Base-by-base conservation (phyloP, 2,329 filamentous ascomycete genomes). In the Talaromyces amestolkiae region DNA sequence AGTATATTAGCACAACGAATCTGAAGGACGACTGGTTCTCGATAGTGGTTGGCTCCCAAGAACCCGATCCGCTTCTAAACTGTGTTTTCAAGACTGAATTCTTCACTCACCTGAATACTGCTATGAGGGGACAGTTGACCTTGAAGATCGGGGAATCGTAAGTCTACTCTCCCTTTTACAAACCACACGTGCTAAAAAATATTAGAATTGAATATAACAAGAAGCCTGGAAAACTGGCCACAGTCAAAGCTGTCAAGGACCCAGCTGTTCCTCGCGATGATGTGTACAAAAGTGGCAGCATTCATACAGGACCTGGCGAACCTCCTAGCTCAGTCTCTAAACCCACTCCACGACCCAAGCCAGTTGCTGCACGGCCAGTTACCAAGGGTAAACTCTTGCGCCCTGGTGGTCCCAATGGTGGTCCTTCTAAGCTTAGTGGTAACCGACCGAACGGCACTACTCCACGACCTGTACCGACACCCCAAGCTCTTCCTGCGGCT, bases 61-160 rank as follows among this genome's bases (percentile, higher is more conserved):
- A 98, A 76, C 85, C 95, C 0, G 95, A 99, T 77, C 93, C 95
- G n/a, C 84, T 99, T 24, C 79, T 99, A 73, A 96, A 89, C 79
- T 99, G 95, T 74, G 82, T 97, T 22, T 88, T 99, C 78, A 99
- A 99, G 83, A 99, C 95, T 0, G 95, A 99, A 74, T 89, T 99
- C 78, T 96, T 98, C 75, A 96, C 94, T 0, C 93, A 97, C 69
- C 88, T 99, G 81, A 88, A 89, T 74, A 88, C 87, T 60, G 87
- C 88, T 61, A 91, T 96, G 78, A 89, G 91, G 3, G 92, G 91
- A 9, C 89, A 91, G 10, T 86, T 96, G 74, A 92, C 89, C 74
- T 80, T 99, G 58, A 92, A 91, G 78, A 90, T 98, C 68, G 87
- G 83, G n/a, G 89, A 95, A 33, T 85, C 84, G 66, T 84, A 75